Conservation (phyloP, 768 basidiomycete species). For the Lactarius psammicola region DNA sequence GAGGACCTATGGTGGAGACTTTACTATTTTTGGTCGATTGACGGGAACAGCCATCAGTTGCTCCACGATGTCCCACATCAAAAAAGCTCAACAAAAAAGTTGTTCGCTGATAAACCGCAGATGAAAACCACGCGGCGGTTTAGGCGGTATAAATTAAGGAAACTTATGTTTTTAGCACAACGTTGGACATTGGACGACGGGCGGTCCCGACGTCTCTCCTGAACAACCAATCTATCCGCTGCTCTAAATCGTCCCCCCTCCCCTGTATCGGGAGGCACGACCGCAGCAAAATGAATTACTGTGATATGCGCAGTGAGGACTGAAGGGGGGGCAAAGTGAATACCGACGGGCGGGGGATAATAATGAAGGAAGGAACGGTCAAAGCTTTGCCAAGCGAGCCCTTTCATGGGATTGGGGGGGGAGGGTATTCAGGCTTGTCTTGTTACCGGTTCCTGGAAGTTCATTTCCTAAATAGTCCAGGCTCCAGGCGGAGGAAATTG, state of each 20-base stretch:
- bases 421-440: background rate
- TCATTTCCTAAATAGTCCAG: background rate
- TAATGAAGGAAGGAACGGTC: background rate
- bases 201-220: background rate
- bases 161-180: conserved; percentile 6
- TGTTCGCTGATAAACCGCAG: conserved; percentile 18
- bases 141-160: conserved; percentile 6
- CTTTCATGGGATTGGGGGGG: background rate
- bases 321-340: too few species aligned
- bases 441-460: conserved; percentile 9
- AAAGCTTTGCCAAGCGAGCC: conserved; percentile 3
- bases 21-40: background rate
- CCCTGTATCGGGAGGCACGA: conserved; percentile 14
- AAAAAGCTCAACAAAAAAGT: background rate
- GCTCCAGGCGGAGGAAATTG: too few species aligned
- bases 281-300: too few species aligned
- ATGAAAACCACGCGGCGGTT: background rate
- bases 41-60: background rate
- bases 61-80: background rate
- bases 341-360: conserved; percentile 4
- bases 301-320: too few species aligned
- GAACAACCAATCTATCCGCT: background rate
- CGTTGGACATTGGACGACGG: background rate
- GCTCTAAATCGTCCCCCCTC: background rate
- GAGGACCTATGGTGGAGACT: background rate